Conservation (phyloP, 2,329 filamentous ascomycete genomes). For the Epichloe sp. region DNA sequence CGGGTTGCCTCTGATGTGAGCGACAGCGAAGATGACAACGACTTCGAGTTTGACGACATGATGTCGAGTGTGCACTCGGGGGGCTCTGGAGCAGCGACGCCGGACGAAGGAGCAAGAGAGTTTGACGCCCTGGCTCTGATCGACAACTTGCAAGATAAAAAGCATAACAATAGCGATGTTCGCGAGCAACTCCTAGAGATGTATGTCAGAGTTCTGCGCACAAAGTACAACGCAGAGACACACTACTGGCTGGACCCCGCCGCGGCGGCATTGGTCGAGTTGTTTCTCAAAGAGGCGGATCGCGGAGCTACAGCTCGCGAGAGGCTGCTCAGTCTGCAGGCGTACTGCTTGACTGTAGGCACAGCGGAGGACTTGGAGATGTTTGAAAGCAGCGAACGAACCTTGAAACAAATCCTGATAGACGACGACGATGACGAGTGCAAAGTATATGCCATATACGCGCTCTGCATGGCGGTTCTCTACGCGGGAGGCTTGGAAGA, state of each 20-base stretch:
- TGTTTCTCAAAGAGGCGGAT: slow-evolving; percentile 59
- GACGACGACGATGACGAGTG: slow-evolving; percentile 51
- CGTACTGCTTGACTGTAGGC: slow-evolving; percentile 56
- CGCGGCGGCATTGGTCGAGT: slow-evolving; percentile 43
- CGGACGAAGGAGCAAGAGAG: slow-evolving; percentile 52
- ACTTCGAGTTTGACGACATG: slow-evolving; percentile 28
- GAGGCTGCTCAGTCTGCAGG: slow-evolving; percentile 55
- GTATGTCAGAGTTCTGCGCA: slow-evolving; percentile 40
- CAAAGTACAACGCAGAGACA: slow-evolving; percentile 18
- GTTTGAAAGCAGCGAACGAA: slow-evolving; percentile 16
- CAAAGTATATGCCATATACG: slow-evolving; percentile 58
- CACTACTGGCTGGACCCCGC: slow-evolving; percentile 40
- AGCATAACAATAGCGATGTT: slow-evolving; percentile 60
- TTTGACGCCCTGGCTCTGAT: slow-evolving; percentile 53
- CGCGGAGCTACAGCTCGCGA: slow-evolving; percentile 56
- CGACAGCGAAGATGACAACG: slow-evolving; percentile 35
- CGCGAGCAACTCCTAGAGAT: slow-evolving; percentile 38
- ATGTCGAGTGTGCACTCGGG: slow-evolving; percentile 29
- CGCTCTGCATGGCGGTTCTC: slow-evolving; percentile 57
- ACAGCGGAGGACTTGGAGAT: slow-evolving; percentile 44
- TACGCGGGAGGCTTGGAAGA: slow-evolving; percentile 62
- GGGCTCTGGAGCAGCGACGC: slow-evolving; percentile 34
- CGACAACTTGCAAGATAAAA: slow-evolving; percentile 58
- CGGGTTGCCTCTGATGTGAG: slow-evolving; percentile 49
- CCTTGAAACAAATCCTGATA: slow-evolving; percentile 22